These are phyloP conservation scores for Petasospora rhodanensis DNA, from an alignment of 1,139 yeast species.

Conservation along the genomic window DNA sequence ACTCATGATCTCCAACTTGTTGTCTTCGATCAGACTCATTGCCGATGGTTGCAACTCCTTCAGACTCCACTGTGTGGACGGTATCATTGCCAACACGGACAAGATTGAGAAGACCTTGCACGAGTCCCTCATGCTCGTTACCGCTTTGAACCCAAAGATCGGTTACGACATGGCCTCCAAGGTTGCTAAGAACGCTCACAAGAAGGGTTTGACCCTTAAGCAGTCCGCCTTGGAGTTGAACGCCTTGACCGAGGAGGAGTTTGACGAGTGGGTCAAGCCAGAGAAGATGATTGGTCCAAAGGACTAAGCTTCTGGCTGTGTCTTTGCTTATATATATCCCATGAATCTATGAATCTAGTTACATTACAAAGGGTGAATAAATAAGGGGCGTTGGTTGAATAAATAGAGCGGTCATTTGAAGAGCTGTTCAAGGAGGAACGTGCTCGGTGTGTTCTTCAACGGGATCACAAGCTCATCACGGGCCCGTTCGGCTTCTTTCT, in stretches of 20 bases:
- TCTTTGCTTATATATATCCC: too few species aligned
- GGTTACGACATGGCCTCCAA: conserved; percentile 97
- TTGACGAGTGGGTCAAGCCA: conserved; percentile 96
- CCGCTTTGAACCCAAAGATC: conserved; percentile 97
- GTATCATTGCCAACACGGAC: conserved; percentile 83
- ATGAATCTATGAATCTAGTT: too few species aligned
- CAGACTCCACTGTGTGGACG: conserved; percentile 92
- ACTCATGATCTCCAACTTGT: conserved; percentile 84
- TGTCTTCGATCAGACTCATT: conserved; percentile 79
- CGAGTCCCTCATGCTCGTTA: conserved; percentile 95
- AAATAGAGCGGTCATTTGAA: conserved; percentile 5
- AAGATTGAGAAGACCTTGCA: conserved; percentile 83
- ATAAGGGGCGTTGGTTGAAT: too few species aligned
- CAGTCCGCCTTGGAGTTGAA: conserved; percentile 90
- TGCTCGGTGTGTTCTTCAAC: conserved; percentile 2
- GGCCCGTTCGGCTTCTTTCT: conserved; percentile 10
- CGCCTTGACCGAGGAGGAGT: conserved; percentile 75
- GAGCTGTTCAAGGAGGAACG: conserved; percentile 4
- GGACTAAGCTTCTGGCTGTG: too few species aligned
- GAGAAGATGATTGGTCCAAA: conserved; percentile 98
- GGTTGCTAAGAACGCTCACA: conserved; percentile 98
- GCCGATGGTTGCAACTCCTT: conserved; percentile 89
- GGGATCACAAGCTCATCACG: conserved; percentile 10
- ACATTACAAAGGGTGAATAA: conserved; percentile 1
- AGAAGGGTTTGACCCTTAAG: conserved; percentile 93